Percentiles rank a stretch among this genome's conserved stretches.
Conservation (phyloP, 1,139 yeast species). For the Candida albicans region DNA sequence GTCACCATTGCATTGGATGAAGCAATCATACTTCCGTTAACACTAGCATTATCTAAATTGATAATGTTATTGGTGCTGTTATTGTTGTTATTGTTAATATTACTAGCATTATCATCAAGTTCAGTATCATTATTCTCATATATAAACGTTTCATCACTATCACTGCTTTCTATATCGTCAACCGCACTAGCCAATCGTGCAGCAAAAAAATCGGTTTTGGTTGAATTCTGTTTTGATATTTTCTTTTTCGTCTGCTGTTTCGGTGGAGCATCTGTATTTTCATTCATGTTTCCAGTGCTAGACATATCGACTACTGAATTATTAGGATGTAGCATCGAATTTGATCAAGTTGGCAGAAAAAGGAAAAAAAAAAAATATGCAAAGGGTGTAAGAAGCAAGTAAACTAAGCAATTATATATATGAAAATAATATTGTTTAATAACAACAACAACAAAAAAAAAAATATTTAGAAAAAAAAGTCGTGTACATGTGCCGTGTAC, state of each 20-base stretch:
- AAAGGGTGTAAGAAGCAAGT: no score
- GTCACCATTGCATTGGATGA: not conserved
- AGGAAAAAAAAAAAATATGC: not conserved
- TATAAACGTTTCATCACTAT: slow-evolving; percentile 91
- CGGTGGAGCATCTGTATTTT: slow-evolving; percentile 4
- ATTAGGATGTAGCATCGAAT: slow-evolving; percentile 14
- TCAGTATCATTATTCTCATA: slow-evolving; percentile 57
- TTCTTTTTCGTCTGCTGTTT: slow-evolving; percentile 22
- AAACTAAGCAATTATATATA: no score
- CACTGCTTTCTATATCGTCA: slow-evolving; percentile 83
- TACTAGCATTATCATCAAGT: slow-evolving; percentile 13
- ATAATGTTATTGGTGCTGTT: no score
- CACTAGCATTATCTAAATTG: slow-evolving; percentile 14
- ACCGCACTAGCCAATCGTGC: slow-evolving; percentile 93
- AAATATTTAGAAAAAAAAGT: no score
- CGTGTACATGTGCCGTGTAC: no score
- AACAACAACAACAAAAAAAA: no score
- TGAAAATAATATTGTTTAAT: no score
- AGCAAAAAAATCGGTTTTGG: slow-evolving; percentile 90
- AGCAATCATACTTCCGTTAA: slow-evolving; percentile 13
- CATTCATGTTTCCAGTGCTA: slow-evolving; percentile 4
- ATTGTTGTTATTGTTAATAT: slow-evolving; percentile 7
- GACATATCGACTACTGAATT: slow-evolving; percentile 9
- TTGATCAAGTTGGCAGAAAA: slow-evolving; percentile 7
- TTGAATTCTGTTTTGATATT: slow-evolving; percentile 32